These are phyloP conservation scores for Trematosphaeria pertusa DNA, from an alignment of 2,329 filamentous ascomycete genomes.

Conservation along the genomic window DNA sequence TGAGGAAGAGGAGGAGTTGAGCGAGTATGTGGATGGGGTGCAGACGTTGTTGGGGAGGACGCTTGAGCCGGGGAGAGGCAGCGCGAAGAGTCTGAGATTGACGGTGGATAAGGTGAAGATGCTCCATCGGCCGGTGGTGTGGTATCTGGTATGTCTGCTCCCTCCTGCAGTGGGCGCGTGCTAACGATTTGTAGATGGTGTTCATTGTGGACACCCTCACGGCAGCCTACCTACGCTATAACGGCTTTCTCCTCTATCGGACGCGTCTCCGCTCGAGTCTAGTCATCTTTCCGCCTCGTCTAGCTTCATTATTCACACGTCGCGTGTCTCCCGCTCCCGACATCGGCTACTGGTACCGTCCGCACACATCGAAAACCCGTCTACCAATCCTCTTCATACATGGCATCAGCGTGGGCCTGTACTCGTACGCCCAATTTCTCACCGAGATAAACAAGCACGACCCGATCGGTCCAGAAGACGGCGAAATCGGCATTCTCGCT, in stretches of 20 bases:
- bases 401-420: conserved; percentile 73
- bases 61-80: conserved; percentile 63
- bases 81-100: conserved; percentile 65
- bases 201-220: conserved; percentile 60
- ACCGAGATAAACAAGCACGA: conserved; percentile 55
- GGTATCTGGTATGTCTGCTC: conserved; percentile 62
- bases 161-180: background rate
- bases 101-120: conserved; percentile 70
- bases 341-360: conserved; percentile 71
- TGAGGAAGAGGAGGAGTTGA: conserved; percentile 58
- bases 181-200: conserved; percentile 47
- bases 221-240: conserved; percentile 51
- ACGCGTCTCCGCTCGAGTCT: conserved; percentile 52
- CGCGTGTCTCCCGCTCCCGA: conserved; percentile 57
- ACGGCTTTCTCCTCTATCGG: conserved; percentile 62
- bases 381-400: conserved; percentile 73
- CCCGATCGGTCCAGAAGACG: conserved; percentile 40
- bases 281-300: conserved; percentile 65
- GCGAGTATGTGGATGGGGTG: conserved; percentile 61
- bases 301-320: conserved; percentile 57
- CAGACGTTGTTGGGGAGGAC: conserved; percentile 61
- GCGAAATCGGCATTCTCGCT: conserved; percentile 67
- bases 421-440: conserved; percentile 67
- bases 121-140: conserved; percentile 67
- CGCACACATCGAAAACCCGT: conserved; percentile 65